Conservation (phyloP, 179 eudicot genomes). For the Amaranthus tricolor region DNA sequence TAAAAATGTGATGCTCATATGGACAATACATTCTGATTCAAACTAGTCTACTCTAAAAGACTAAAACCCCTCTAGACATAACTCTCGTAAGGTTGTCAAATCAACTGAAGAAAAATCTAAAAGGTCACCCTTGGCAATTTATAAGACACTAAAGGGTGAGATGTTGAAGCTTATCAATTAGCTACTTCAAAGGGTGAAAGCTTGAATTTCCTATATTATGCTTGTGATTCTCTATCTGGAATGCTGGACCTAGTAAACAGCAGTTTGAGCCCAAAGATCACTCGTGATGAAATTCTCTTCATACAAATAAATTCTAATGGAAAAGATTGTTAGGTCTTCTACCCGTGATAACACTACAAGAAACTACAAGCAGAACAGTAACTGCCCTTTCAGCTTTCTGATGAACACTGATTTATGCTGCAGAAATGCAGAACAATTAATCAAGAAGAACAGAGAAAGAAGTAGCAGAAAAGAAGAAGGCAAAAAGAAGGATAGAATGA, state of each 20-base stretch:
- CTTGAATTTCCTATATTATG: not conserved
- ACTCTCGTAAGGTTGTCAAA: not conserved
- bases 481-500: too few species aligned
- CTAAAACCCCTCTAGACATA: not conserved
- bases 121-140: not conserved
- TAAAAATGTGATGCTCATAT: not conserved
- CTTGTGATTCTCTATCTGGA: not conserved
- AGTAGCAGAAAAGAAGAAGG: too few species aligned
- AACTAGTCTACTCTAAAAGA: not conserved
- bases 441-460: too few species aligned
- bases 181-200: not conserved
- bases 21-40: not conserved
- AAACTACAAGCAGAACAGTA: not conserved
- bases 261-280: not conserved
- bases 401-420: too few species aligned
- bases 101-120: not conserved
- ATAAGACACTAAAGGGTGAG: not conserved
- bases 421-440: too few species aligned
- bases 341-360: not conserved
- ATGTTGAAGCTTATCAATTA: not conserved
- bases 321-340: not conserved
- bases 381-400: not conserved
- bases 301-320: not conserved
- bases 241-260: not conserved
- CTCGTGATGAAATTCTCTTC: not conserved